Evolutionary conservation across 169 alveolate genomes (phyloP).

Genomic region (Plasmodium coatneyi): DNA sequence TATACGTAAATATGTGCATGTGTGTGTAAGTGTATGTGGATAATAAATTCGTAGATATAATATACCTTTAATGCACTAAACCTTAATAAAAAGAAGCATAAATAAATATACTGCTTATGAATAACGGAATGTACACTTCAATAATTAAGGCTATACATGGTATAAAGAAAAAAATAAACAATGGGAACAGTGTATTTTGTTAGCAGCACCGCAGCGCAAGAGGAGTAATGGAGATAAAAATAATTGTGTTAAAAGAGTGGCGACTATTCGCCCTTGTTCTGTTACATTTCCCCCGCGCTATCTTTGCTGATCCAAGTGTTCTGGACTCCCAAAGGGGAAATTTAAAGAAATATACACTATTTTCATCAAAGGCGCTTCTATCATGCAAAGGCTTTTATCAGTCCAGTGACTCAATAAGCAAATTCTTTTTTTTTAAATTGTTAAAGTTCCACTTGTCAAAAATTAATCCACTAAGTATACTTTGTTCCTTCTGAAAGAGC

Average conservation of each 20-base stretch:
- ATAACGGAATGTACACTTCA: not conserved
- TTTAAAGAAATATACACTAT: not conserved
- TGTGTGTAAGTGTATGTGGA: not conserved
- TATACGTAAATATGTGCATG: not conserved
- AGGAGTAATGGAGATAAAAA: not conserved
- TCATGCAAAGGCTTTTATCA: not conserved
- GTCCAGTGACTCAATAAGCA: not conserved
- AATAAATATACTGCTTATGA: not conserved
- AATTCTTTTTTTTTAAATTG: not conserved
- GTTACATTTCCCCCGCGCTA: not conserved
- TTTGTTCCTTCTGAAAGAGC: slow-evolving; percentile 4
- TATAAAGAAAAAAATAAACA: not conserved
- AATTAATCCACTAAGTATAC: not conserved
- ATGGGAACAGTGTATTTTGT: not conserved
- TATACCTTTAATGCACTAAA: not conserved
- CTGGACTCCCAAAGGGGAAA: not conserved
- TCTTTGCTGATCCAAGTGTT: not conserved
- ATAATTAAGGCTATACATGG: not conserved
- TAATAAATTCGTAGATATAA: not conserved
- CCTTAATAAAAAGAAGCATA: not conserved
- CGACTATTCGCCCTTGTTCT: not conserved
- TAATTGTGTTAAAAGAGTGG: not conserved
- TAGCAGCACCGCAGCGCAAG: not conserved
- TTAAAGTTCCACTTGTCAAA: slow-evolving; percentile 17
- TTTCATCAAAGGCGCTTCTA: not conserved